Conservation (phyloP, 2,329 filamentous ascomycete genomes). For the Diplocarpon mali region DNA sequence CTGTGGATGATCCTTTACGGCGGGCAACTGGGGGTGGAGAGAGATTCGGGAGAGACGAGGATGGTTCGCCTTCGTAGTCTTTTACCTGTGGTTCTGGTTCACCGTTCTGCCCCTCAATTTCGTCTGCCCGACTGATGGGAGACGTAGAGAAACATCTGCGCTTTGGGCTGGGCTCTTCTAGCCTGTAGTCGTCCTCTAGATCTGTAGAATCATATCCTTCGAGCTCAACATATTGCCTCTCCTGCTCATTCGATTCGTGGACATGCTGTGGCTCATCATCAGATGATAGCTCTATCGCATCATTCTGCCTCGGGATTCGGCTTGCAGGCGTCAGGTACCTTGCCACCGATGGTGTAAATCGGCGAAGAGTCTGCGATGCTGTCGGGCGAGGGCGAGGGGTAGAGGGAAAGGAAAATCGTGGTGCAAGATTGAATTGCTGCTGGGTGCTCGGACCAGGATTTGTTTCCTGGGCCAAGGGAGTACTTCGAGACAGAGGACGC, state of each 20-base stretch:
- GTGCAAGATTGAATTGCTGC: conserved; percentile 27
- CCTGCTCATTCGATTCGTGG: conserved; percentile 21
- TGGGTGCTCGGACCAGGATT: conserved; percentile 17
- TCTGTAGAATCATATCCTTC: conserved; percentile 11
- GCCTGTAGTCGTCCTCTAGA: conserved; percentile 15
- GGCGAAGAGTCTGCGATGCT: conserved; percentile 13
- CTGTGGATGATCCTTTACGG: conserved; percentile 14
- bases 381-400: conserved; percentile 20
- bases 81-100: conserved; percentile 5
- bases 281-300: conserved; percentile 19
- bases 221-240: conserved; percentile 12
- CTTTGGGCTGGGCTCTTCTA: conserved; percentile 19
- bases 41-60: conserved; percentile 18
- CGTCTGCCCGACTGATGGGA: conserved; percentile 4
- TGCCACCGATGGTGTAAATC: conserved; percentile 20
- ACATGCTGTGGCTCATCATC: conserved; percentile 14
- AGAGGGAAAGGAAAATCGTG: conserved; percentile 26
- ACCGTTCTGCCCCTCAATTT: conserved; percentile 4
- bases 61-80: conserved; percentile 7
- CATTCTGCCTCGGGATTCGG: conserved; percentile 10
- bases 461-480: conserved; percentile 17
- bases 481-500: conserved; percentile 10
- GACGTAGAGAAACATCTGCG: conserved; percentile 22
- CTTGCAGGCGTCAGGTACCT: conserved; percentile 22
- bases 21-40: conserved; percentile 20